Percentiles rank a stretch among this genome's conserved stretches.
phyloP scores from a whole-genome alignment of 805 yeast genomes.

The Yamadazyma sp. region DNA sequence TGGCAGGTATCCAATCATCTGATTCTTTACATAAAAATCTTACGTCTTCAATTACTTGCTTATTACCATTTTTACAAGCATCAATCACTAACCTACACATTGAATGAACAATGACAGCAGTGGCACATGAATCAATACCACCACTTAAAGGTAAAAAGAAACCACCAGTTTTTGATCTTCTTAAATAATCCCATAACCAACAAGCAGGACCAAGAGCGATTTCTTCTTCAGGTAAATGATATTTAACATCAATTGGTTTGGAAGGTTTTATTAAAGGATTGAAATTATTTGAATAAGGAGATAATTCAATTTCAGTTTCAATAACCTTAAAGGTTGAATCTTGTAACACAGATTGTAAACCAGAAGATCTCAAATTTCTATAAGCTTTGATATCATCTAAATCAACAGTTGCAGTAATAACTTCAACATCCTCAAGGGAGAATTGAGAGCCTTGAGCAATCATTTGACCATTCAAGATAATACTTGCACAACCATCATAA shows the following conservation, averaged over 20 bases:
- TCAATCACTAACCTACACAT: constrained; percentile 85
- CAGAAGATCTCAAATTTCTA: constrained; percentile 72
- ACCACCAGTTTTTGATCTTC: constrained; percentile 89
- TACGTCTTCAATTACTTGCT: constrained; percentile 76
- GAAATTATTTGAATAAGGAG: constrained; percentile 58
- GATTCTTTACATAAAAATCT: constrained; percentile 58
- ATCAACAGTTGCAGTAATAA: constrained; percentile 91
- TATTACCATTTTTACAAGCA: constrained; percentile 65
- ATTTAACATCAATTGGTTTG: constrained; percentile 44
- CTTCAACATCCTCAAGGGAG: constrained; percentile 88
- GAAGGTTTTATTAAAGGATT: constrained; percentile 64
- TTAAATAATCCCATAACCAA: constrained; percentile 97
- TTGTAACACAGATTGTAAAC: constrained; percentile 56
- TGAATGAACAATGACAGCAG: constrained; percentile 88
- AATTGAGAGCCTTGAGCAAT: constrained; percentile 95
- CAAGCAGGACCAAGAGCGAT: constrained; percentile 98
- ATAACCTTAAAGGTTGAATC: constrained; percentile 37
- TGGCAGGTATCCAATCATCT: constrained; percentile 60
- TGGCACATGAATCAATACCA: constrained; percentile 97
- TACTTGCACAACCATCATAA: constrained; percentile 96
- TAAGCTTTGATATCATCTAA: constrained; percentile 86
- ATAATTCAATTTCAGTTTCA: constrained; percentile 60
- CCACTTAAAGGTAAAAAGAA: constrained; percentile 93
- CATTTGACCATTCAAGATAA: constrained; percentile 86
- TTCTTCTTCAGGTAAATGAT: constrained; percentile 90